Evolutionary conservation across 1,284 basidiomycete genomes (phyloP), one percentile per base, ranked within the genome.

Genomic region (Trichosporon coremiiforme): DNA sequence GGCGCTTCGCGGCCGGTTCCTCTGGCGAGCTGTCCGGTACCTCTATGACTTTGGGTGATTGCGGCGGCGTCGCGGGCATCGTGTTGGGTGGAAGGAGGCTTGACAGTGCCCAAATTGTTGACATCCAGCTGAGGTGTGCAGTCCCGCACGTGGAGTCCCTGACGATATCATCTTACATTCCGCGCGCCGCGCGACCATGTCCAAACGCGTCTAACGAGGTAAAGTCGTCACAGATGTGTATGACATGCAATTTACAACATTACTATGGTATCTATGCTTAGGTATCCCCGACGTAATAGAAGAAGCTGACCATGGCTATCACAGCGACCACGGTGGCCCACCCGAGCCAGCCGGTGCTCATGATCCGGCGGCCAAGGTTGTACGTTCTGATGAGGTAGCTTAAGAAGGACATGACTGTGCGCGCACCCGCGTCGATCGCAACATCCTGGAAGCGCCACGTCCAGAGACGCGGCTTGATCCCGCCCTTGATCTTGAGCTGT

Each of bases 401-500:
- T 20, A 69, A 29, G 29, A 71, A 12, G 20, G 47, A 31, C 53
- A 73, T 57, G 29, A 68, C 62, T 2, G 38, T 57, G 20, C 72
- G 64, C 41, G 62, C 70, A 4, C 68, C 13, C 0, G 69, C 15
- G 62, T 73, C 72, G 15, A 63, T 70, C 1, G 65, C 68, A 12
- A 38, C 36, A 64, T 73, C 72, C 15, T 68, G 64, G 12, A 41
- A 22, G 2, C 68, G 66, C 57, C 57, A 60, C 15, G 57, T 60
- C 64, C 68, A 68, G 15, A 73, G 62, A 6, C 68, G 36, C 50
- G 70, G 68, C 13, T 65, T 64, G 13, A 73, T 36, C 17, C 70
- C 70, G 53, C 72, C 70, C 60, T 66, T 66, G 57, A 73, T 69
- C 70, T 71, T 71, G 22, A 63, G 22, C 12, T 60, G 33, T 17